A percentile compares a stretch with the other conserved stretches of the same genome.
phyloP scores from a whole-genome alignment of 306 rosid species.

The Chamaecrista fasciculata region DNA sequence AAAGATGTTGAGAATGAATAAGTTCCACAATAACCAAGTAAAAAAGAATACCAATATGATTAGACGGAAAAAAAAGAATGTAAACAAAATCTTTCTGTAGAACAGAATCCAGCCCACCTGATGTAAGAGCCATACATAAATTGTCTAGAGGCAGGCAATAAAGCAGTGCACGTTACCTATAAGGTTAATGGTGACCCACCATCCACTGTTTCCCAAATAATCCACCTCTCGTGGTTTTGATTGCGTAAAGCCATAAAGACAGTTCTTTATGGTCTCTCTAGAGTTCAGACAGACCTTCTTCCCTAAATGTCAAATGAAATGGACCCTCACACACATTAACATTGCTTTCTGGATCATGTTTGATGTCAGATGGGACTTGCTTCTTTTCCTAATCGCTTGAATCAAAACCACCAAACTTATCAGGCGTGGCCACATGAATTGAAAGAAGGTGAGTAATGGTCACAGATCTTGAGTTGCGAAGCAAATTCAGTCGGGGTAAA shows the following conservation, averaged over 20 bases:
- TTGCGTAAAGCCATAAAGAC: conserved; percentile 22
- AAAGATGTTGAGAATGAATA: neutral
- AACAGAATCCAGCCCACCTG: conserved; percentile 33
- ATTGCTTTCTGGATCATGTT: conserved; percentile 10
- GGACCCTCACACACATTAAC: conserved; percentile 25
- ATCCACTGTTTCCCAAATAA: conserved; percentile 25
- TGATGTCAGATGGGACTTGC: conserved; percentile 20
- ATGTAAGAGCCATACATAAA: conserved; percentile 18
- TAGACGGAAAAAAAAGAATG: conserved; percentile 17
- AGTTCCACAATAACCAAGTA: neutral
- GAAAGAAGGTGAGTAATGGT: conserved; percentile 3
- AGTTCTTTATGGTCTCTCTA: conserved; percentile 10
- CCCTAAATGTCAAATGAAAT: conserved; percentile 29
- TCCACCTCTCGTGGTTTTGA: conserved; percentile 23
- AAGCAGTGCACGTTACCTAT: conserved; percentile 33
- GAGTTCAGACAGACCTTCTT: conserved; percentile 27
- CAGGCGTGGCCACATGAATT: conserved; percentile 10
- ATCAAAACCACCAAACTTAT: conserved; percentile 20
- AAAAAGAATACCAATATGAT: neutral
- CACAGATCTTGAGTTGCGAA: conserved; percentile 14
- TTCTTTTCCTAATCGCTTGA: conserved; percentile 7
- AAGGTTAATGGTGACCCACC: conserved; percentile 35
- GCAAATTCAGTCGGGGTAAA: neutral
- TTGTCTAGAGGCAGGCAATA: conserved; percentile 29
- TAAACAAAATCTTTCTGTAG: neutral